Evolutionary conservation across 768 basidiomycete genomes (phyloP).

Genomic region (Dioszegia crocea): DNA sequence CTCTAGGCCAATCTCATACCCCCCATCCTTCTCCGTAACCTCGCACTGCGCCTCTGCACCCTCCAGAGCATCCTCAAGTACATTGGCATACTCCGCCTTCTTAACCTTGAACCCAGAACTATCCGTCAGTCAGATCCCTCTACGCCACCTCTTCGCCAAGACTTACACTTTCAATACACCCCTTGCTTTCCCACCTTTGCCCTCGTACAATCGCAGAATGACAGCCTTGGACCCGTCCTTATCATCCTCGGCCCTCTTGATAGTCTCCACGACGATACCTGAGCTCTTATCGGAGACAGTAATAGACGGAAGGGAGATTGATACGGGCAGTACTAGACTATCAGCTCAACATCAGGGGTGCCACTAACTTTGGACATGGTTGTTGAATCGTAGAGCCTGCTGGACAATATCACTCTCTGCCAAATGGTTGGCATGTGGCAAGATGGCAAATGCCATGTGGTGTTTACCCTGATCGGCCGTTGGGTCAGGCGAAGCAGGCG

Average conservation of each 20-base stretch:
- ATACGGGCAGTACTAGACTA: neutral
- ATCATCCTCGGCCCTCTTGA: constrained; percentile 88
- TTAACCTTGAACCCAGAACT: constrained; percentile 16
- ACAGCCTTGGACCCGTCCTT: constrained; percentile 56
- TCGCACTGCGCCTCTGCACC: neutral
- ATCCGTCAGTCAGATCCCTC: neutral
- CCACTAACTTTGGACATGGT: neutral
- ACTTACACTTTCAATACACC: constrained; percentile 58
- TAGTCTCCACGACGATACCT: constrained; percentile 79
- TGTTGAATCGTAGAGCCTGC: constrained; percentile 17
- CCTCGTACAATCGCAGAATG: constrained; percentile 80
- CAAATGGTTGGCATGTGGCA: constrained; percentile 60
- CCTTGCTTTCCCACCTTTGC: constrained; percentile 76
- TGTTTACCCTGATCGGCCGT: constrained; percentile 52
- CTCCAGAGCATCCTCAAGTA: constrained; percentile 1
- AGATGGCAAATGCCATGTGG: constrained; percentile 76
- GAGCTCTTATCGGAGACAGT: constrained; percentile 60
- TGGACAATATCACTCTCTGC: constrained; percentile 17
- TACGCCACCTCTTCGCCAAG: neutral
- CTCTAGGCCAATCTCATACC: neutral
- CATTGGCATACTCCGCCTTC: neutral
- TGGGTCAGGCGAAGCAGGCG: constrained; percentile 62
- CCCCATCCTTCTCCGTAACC: neutral
- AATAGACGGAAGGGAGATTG: neutral
- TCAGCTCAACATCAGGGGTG: too few relatives aligned